phyloP scores from a whole-genome alignment of 1,139 yeast species.

The Geotrichum siamense region DNA sequence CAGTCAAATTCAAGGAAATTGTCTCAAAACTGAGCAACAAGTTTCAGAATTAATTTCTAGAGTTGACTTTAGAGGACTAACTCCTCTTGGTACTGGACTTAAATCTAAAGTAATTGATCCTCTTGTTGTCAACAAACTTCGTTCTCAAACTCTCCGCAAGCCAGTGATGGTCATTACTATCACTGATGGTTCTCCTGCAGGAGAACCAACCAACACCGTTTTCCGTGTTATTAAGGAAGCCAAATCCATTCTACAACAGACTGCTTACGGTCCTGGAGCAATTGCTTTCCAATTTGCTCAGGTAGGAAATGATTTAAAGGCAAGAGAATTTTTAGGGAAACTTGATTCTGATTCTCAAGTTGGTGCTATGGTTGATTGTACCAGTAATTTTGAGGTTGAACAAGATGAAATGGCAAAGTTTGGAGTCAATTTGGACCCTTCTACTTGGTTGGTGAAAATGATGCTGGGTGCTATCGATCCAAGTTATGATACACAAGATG shows the following conservation, averaged over 20 bases:
- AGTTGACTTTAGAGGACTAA: slow-evolving; percentile 30
- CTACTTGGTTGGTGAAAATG: slow-evolving; percentile 32
- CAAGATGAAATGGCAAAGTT: slow-evolving; percentile 33
- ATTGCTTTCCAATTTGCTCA: slow-evolving; percentile 35
- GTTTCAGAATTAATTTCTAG: slow-evolving; percentile 27
- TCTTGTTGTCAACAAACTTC: slow-evolving; percentile 29
- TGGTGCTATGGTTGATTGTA: slow-evolving; percentile 33
- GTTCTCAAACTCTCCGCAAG: slow-evolving; percentile 25
- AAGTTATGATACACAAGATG: slow-evolving; percentile 31
- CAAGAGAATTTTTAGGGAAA: slow-evolving; percentile 31
- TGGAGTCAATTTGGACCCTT: slow-evolving; percentile 32
- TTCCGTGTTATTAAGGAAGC: slow-evolving; percentile 29
- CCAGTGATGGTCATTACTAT: slow-evolving; percentile 32
- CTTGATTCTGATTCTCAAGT: slow-evolving; percentile 31
- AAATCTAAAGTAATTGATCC: slow-evolving; percentile 31
- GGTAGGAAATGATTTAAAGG: slow-evolving; percentile 33
- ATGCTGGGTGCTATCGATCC: slow-evolving; percentile 32
- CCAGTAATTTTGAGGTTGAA: slow-evolving; percentile 33
- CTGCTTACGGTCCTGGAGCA: slow-evolving; percentile 31
- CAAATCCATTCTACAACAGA: slow-evolving; percentile 24
- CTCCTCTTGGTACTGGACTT: slow-evolving; percentile 33
- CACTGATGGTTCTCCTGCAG: slow-evolving; percentile 35
- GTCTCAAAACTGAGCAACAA: slow-evolving; percentile 27
- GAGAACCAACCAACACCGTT: slow-evolving; percentile 28
- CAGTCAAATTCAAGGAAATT: slow-evolving; percentile 28